These are phyloP conservation scores for Raffaelea ambrosiae DNA, from an alignment of 2,329 filamentous ascomycete genomes.

Conservation along the genomic window DNA sequence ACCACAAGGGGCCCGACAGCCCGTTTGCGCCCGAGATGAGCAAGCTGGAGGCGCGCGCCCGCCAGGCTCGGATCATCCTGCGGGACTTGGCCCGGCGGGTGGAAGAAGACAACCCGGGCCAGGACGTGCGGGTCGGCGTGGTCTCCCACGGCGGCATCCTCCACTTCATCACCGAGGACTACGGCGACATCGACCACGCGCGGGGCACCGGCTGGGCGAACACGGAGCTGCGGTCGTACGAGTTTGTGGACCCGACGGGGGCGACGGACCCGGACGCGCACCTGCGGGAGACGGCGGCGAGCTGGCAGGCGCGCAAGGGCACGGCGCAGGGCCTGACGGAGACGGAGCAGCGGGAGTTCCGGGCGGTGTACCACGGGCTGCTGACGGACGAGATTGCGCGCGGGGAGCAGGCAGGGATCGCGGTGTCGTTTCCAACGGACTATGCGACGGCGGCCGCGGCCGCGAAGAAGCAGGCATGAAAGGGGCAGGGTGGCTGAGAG, in stretches of 20 bases:
- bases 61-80: constrained; percentile 52
- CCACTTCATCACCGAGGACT: constrained; percentile 81
- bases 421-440: neutral
- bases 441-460: neutral
- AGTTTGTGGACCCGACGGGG: constrained; percentile 43
- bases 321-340: constrained; percentile 29
- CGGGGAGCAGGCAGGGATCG: neutral
- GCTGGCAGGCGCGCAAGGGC: constrained; percentile 36
- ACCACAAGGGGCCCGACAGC: constrained; percentile 47
- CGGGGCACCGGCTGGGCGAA: constrained; percentile 64
- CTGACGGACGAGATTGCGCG: neutral
- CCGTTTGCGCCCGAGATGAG: constrained; percentile 37
- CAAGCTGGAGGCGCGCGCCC: constrained; percentile 53
- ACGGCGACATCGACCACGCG: constrained; percentile 46
- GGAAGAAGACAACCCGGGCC: constrained; percentile 24
- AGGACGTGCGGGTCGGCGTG: constrained; percentile 58
- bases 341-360: constrained; percentile 38
- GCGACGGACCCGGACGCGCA: constrained; percentile 31
- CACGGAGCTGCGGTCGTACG: constrained; percentile 62
- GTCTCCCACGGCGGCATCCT: constrained; percentile 79
- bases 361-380: constrained; percentile 20
- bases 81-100: constrained; percentile 27
- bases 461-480: neutral
- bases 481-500: too few relatives aligned
- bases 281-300: constrained; percentile 39